phyloP scores from a whole-genome alignment of 805 yeast genomes.

The Sugiyamaella marilandica region DNA sequence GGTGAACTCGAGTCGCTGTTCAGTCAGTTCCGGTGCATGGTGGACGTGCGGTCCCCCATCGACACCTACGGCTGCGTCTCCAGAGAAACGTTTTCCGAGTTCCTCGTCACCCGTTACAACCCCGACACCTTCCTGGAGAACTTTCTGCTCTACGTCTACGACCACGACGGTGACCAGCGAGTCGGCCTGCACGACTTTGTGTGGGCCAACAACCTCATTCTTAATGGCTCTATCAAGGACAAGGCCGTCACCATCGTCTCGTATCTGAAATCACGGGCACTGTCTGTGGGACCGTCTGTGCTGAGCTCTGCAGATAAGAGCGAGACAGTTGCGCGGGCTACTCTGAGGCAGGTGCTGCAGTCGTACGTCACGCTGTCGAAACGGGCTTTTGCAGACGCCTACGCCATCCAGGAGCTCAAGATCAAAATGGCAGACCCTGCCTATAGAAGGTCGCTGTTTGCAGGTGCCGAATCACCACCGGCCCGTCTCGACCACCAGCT shows the following conservation, averaged over 20 bases:
- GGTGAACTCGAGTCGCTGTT: slow-evolving; percentile 21
- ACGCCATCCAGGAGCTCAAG: slow-evolving; percentile 1
- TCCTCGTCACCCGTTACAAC: slow-evolving; percentile 10
- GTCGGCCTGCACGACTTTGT: slow-evolving; percentile 12
- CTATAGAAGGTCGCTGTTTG: background rate
- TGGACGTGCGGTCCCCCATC: background rate
- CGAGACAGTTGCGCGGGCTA: background rate
- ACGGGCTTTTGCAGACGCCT: slow-evolving; percentile 15
- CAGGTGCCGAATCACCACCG: background rate
- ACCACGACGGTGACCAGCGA: slow-evolving; percentile 9
- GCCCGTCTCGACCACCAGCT: background rate
- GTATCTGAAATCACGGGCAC: background rate
- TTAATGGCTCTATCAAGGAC: background rate
- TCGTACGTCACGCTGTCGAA: slow-evolving; percentile 11
- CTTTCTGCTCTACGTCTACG: slow-evolving; percentile 9
- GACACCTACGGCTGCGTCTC: background rate
- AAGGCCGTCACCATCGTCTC: background rate
- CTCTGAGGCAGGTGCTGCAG: slow-evolving; percentile 6
- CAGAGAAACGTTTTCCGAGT: background rate
- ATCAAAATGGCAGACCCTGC: background rate
- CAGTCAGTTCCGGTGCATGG: slow-evolving; percentile 16
- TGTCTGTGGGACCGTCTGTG: background rate
- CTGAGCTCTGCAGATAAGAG: background rate
- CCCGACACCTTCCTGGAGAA: background rate
- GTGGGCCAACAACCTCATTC: slow-evolving; percentile 5